phyloP scores from a whole-genome alignment of 148 eudicot species.

The Talinum fruticosum region DNA sequence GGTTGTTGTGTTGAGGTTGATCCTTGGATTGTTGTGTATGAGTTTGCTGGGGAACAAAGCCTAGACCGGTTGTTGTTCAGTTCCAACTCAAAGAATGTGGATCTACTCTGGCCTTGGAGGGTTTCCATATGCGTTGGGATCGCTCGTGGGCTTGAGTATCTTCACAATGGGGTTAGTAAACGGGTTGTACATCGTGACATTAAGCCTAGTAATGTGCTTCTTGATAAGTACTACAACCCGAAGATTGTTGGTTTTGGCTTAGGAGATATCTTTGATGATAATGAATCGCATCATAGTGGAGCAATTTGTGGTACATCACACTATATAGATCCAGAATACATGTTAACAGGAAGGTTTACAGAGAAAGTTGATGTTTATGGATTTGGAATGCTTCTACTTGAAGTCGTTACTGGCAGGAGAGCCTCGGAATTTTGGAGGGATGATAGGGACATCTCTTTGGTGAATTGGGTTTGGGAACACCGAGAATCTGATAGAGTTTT shows the following conservation, averaged over 20 bases:
- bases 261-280: constrained; percentile 51
- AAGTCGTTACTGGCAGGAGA: constrained; percentile 51
- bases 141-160: constrained; percentile 64
- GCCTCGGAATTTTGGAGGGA: not conserved
- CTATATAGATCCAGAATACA: constrained; percentile 62
- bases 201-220: constrained; percentile 58
- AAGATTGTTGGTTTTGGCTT: constrained; percentile 65
- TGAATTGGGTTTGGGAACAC: constrained; percentile 63
- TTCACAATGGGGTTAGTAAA: constrained; percentile 50
- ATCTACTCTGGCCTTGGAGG: constrained; percentile 49
- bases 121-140: constrained; percentile 52
- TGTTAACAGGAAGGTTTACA: constrained; percentile 41
- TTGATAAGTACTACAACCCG: constrained; percentile 48
- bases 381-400: constrained; percentile 62
- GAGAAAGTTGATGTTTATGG: constrained; percentile 62
- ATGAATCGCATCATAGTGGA: constrained; percentile 44
- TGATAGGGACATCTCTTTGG: constrained; percentile 22
- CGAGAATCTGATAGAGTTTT: constrained; percentile 41
- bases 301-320: constrained; percentile 54
- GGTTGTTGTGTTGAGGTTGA: constrained; percentile 57
- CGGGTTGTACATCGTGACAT: constrained; percentile 61
- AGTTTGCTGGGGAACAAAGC: constrained; percentile 51
- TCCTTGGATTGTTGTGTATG: constrained; percentile 44
- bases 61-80: constrained; percentile 33
- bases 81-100: constrained; percentile 23